Evolutionary conservation across 345 rosid genomes (phyloP), one percentile per base, ranked within the genome.

Genomic region (Linum lewisii): DNA sequence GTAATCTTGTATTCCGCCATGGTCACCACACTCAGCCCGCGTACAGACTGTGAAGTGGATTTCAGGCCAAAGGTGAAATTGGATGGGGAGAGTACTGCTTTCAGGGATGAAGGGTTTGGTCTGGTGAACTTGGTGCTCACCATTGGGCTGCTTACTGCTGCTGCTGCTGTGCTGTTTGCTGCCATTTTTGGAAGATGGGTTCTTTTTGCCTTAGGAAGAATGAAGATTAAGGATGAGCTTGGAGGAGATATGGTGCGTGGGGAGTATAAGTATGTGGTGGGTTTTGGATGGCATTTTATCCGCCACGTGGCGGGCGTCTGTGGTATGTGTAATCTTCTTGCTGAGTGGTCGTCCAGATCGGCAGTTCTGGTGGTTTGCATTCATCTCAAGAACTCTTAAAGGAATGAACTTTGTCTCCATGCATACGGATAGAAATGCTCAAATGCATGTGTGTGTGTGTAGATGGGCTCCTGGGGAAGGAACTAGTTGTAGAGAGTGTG

Each of bases 381-480:
- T 21, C 47, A 42, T 42, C 16, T 11, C 1, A 42, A 42, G 15
- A 1, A 42, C 4, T 8, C 34, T 8, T 29, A 42, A 42, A 10
- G 47, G 15, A 14, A 16, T 11, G 1, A n/a, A 42, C 47, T 42
- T 42, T 42, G 1, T 42, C 14, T 29, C 47, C 47, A 11, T 42
- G 15, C 47, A 42, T 42, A 11, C 47, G 9, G 47, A 19, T 20
- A 21, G 23, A n/a, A n/a, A n/a, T n/a, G n/a, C n/a, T n/a, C n/a
- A n/a, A n/a, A n/a, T n/a, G n/a, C n/a, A 19, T 52, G 56, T 21
- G 13, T 42, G 3, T 42, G 47, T 42, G 14, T 52, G 56, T 15
- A 82, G 95, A 90, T 90, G 96, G 96, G 96, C 60, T 88, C 96
- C 5, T 76, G 72, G 88, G 82, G 75, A 92, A 88, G 73, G 86